Evolutionary conservation across 1,284 basidiomycete genomes (phyloP).

Genomic region (Ganoderma resinaceum): DNA sequence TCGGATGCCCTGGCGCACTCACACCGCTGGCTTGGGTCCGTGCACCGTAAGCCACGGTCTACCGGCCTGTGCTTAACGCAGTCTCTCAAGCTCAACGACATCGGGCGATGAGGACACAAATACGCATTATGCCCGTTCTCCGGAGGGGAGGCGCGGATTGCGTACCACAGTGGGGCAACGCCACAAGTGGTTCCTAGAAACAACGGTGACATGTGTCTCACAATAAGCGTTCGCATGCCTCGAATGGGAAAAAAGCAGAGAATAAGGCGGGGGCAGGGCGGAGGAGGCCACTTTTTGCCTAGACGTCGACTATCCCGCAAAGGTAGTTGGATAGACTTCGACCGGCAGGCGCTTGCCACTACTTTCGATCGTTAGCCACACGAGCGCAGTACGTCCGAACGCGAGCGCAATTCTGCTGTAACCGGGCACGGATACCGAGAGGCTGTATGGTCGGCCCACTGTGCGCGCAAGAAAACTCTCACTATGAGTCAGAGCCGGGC

Average conservation of each 20-base stretch:
- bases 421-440: not conserved
- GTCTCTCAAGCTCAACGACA: not conserved
- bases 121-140: not conserved
- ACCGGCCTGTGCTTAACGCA: not conserved
- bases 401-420: not conserved
- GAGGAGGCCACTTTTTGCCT: not conserved
- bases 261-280: too few relatives aligned
- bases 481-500: not conserved
- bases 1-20: not conserved
- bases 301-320: not conserved
- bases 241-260: not conserved
- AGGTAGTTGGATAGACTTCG: not conserved
- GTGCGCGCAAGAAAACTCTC: not conserved
- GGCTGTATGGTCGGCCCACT: not conserved
- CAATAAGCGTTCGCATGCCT: not conserved
- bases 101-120: not conserved
- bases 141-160: not conserved
- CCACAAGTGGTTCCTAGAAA: not conserved
- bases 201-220: not conserved
- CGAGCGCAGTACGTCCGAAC: not conserved
- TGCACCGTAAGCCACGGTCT: not conserved
- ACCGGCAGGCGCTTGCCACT: not conserved
- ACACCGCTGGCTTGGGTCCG: not conserved
- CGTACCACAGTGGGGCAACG: not conserved
- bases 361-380: not conserved